Evolutionary conservation across 192 early-diverging fungal species (phyloP).

Genomic region (Gamsiella multidivaricata): DNA sequence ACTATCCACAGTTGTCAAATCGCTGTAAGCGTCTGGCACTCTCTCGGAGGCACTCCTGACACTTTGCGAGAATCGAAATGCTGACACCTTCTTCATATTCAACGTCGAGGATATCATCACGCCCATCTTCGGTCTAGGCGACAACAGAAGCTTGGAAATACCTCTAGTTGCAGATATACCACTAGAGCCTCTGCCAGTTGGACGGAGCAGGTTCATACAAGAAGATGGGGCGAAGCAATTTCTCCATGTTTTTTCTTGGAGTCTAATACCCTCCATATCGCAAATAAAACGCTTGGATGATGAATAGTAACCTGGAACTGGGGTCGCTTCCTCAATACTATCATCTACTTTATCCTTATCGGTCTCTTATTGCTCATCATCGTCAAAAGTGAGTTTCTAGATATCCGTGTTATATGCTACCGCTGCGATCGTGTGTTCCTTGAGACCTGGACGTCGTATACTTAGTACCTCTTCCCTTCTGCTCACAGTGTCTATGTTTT

Average conservation of each 20-base stretch:
- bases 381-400: slow-evolving; percentile 18
- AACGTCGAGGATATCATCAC: slow-evolving; percentile 33
- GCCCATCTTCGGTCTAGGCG: slow-evolving; percentile 22
- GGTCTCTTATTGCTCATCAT: slow-evolving; percentile 14
- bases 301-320: slow-evolving; percentile 35
- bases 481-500: too few relatives aligned
- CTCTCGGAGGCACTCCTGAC: too few relatives aligned
- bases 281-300: too few relatives aligned
- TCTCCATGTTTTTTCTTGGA: too few relatives aligned
- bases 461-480: too few relatives aligned
- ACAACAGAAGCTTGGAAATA: slow-evolving; percentile 28
- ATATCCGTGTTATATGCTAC: not conserved
- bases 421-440: not conserved
- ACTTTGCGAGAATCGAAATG: not conserved
- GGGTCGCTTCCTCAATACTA: slow-evolving; percentile 25
- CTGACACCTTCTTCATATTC: not conserved
- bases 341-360: slow-evolving; percentile 20
- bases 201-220: too few relatives aligned
- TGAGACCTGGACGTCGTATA: too few relatives aligned
- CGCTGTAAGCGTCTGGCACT: slow-evolving; percentile 6
- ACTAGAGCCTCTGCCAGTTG: too few relatives aligned
- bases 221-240: too few relatives aligned
- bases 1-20: slow-evolving; percentile 20
- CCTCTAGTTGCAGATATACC: too few relatives aligned
- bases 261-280: too few relatives aligned